Conservation (phyloP, 805 yeast species). For the Hermanozyma aechmeae region DNA sequence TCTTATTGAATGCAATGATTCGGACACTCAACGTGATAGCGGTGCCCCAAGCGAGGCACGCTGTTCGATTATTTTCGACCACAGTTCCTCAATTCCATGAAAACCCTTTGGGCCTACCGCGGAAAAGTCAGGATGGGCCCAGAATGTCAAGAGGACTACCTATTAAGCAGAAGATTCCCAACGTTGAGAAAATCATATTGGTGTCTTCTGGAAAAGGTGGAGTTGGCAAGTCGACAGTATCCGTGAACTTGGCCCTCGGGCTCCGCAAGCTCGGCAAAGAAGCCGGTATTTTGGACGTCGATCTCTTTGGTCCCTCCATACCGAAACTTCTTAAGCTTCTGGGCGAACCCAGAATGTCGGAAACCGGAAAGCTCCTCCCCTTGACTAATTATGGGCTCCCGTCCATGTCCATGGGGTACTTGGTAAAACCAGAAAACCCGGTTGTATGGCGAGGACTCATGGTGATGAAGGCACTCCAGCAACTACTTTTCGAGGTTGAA, state of each 20-base stretch:
- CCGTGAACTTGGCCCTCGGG: slow-evolving; percentile 60
- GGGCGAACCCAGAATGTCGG: slow-evolving; percentile 59
- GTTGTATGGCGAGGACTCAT: slow-evolving; percentile 82
- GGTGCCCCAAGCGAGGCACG: too few relatives aligned
- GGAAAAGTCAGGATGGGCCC: slow-evolving; percentile 10
- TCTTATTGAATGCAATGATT: not conserved
- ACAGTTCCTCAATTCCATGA: not conserved
- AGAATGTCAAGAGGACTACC: slow-evolving; percentile 48
- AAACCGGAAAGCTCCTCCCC: slow-evolving; percentile 51
- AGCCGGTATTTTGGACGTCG: slow-evolving; percentile 71
- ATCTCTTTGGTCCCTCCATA: slow-evolving; percentile 77
- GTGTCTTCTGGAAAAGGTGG: slow-evolving; percentile 79
- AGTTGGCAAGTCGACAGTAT: slow-evolving; percentile 71
- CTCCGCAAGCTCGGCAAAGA: slow-evolving; percentile 42
- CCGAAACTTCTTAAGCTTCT: slow-evolving; percentile 61
- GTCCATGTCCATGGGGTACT: slow-evolving; percentile 85
- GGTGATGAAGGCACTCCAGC: slow-evolving; percentile 83
- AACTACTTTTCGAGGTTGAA: slow-evolving; percentile 70
- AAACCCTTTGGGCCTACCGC: not conserved
- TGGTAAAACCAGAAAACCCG: slow-evolving; percentile 56
- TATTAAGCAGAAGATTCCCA: slow-evolving; percentile 42
- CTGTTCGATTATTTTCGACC: not conserved
- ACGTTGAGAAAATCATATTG: slow-evolving; percentile 52
- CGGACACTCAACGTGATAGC: too few relatives aligned
- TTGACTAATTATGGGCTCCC: slow-evolving; percentile 65